Base-by-base conservation (phyloP, 805 yeast genomes). In the Spathaspora girioi region DNA sequence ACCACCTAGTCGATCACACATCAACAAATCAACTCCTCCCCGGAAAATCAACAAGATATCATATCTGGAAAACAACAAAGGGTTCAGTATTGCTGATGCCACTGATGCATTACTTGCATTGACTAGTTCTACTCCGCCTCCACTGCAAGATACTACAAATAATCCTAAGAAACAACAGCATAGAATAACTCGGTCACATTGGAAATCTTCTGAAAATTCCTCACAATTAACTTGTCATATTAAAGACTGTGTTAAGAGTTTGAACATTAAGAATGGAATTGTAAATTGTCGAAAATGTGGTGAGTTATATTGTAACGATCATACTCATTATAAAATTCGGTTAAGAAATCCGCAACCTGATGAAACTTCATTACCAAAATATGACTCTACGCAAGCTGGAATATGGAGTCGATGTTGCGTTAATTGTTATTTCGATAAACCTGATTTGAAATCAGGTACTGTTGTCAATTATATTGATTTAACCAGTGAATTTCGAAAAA, bases 271-370 rank as follows among this genome's bases (percentile, higher is more conserved):
- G 51, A 79, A 76, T 56, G 89, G 87, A 0, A 66, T 77, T 1
- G 80, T 81, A 5, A 86, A 89, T 63, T 89, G 97, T 66, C 69
- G 93, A 20, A 80, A 79, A 56, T 91, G 97, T 68, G 97, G 97
- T 0, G 61, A 72, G 23, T 64, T 90, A 15, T 89, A 68, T 61
- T 90, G 97, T 64, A 77, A 78, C 53, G 66, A 63, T 27, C 96
- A 91, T 67, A 73, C 90, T 2, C 63, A 69, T 48, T 83, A 74
- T 57, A 71, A 76, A 48, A 75, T 82, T 44, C 80, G 76, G 58
- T 67, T 90, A 15, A 66, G 78, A 53, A 58, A 65, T n/a, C 82
- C 86, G 0, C 57, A 70, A 9, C 76, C 77, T 54, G 80, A 78
- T 51, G 79, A 79, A 54, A 80, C 78, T 51, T 70, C 79, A 0